phyloP scores from a whole-genome alignment of 2,329 filamentous ascomycete genomes.

The Scorias spongiosa region DNA sequence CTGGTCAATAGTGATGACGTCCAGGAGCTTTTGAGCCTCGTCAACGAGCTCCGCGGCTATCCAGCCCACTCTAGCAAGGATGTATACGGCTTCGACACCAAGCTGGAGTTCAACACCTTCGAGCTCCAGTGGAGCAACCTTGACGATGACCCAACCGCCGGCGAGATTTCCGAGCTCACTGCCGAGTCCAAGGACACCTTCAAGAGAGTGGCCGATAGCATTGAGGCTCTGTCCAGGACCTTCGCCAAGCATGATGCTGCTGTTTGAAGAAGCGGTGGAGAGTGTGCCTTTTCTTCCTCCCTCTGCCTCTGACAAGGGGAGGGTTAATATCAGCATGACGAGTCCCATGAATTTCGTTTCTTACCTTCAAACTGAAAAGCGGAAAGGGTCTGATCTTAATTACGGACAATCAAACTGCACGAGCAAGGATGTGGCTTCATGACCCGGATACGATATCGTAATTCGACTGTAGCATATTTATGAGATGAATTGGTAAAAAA shows the following conservation, averaged over 20 bases:
- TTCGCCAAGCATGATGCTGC: conserved; percentile 27
- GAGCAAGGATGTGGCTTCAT: no score
- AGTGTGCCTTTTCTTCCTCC: not conserved
- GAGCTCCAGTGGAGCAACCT: conserved; percentile 28
- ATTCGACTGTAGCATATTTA: no score
- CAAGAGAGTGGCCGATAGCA: conserved; percentile 27
- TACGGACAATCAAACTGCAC: no score
- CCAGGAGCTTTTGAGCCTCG: conserved; percentile 24
- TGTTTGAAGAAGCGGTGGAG: conserved; percentile 8
- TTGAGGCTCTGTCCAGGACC: conserved; percentile 25
- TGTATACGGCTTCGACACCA: conserved; percentile 24
- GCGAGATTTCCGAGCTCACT: conserved; percentile 19
- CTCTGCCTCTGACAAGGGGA: not conserved
- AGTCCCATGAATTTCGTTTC: no score
- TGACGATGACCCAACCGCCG: conserved; percentile 22
- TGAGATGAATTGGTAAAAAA: no score
- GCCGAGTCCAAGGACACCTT: conserved; percentile 29
- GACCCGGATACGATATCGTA: no score
- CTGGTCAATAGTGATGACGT: conserved; percentile 23
- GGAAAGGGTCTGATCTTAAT: no score
- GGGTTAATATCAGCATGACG: not conserved
- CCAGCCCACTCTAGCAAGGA: conserved; percentile 24
- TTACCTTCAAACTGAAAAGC: no score
- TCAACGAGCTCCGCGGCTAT: conserved; percentile 25
- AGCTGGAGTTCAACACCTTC: conserved; percentile 27